Evolutionary conservation across 2,329 filamentous ascomycete species (phyloP), one percentile per base, ranked within the genome.

Genomic region (Fusarium brevicatenulatum): DNA sequence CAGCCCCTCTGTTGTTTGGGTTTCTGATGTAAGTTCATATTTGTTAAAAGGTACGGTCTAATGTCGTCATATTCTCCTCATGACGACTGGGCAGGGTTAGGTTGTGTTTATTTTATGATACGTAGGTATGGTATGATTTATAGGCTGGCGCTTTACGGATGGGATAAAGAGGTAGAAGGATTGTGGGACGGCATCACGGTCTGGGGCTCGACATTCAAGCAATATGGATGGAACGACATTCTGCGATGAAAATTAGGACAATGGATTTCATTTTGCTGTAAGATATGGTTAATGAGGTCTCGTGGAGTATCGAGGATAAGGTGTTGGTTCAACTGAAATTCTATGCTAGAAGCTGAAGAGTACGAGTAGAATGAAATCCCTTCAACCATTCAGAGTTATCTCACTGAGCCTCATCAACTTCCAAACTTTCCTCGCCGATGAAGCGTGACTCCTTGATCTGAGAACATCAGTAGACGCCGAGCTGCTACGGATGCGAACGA

Each of bases 1-100:
- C 76, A n/a, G 56, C 73, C 9, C 70, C 72, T 12, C 43, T 78
- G 18, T 54, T 77, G 15, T 46, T 78, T 61, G 64, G 76, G 37
- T 70, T 77, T 46, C 62, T 75, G 28, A 73, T 76, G 67, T 78
- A 63, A 71, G 55, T 49, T 44, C 18, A 28, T 28, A 21, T 53
- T 23, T 28, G 34, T 34, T 55, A 36, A 44, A 50, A 74, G 34
- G 60, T 30, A 50, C 18, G 25, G 25, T 34, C 40, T 39, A 23
- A 34, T 56, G 21, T 60, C 46, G 34, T 28, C 57, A 44, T 44
- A 10, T 57, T 53, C 55, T 34, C 57, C 57, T 60, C 39, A 40
- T 54, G 49, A 34, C 46, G 64, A 49, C 34, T 43, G 28, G 34
- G 42, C 16, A 54, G 43, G 57, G 61, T 50, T 54, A 30, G 50